Evolutionary conservation across 305 asterid species (phyloP), one percentile per base, ranked within the genome.

Genomic region (Fraxinus xanthoxyloides): DNA sequence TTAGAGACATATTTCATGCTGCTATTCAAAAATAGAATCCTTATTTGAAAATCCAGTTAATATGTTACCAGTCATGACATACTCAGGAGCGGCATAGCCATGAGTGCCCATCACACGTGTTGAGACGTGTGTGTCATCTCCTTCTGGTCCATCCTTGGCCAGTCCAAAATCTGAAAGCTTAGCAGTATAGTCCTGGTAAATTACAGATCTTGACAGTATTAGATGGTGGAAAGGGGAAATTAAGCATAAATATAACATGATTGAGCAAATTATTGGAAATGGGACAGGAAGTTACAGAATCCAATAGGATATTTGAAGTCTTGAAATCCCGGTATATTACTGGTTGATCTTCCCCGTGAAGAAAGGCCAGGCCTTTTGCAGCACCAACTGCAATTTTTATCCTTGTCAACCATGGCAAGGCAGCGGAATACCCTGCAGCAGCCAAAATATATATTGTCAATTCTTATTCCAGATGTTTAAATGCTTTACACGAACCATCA

Each of bases 41-140:
- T 4, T 9, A 28, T 48, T 31, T 46, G 48, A 56, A 56, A 56
- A 19, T 40, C 31, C 24, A 17, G n/a, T 26, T 2, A 4, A 51
- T 5, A 51, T n/a, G 61, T 77, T 72, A 92, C 98, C 97, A 76
- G 97, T 91, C 98, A 91, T 89, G 79, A 95, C 75, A 70, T 95
- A 95, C 78, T 95, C 98, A 0, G 98, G 98, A 24, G 98, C 98
- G 7, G 97, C 95, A 1, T 93, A 95, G 48, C 98, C 98, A 13
- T 89, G 93, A 8, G 98, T 95, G 9, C 98, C 98, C 98, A 95
- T 92, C 30, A 95, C 87, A 13, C 98, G 91, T 2, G 98, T 93
- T 0, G 97, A 89, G 5, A 95, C 97, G 4, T 93, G 97, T 0
- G 98, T 90, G 26, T 91, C 89, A 77, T 92, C 97, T 12, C 98